Evolutionary conservation across 805 yeast genomes (phyloP), one percentile per base, ranked within the genome.

Genomic region (Candida sakaeoensis): DNA sequence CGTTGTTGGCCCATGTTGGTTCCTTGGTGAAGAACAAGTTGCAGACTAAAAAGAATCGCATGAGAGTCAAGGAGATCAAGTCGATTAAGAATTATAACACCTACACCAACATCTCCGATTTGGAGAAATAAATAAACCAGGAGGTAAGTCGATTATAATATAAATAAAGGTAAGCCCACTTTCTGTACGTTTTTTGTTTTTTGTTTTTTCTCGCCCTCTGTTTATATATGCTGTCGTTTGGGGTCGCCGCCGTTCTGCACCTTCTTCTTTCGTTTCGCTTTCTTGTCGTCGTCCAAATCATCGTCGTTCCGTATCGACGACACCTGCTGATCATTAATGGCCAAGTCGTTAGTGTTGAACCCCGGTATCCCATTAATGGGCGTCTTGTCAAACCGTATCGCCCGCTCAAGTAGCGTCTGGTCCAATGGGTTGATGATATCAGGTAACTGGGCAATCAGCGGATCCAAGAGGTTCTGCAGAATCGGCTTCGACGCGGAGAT

Each of bases 351-450:
- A 8, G 84, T 64, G 48, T 83, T 85, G 53, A 85, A 84, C 0
- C 91, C 95, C 0, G 90, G 87, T 12, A 86, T 74, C 1, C 93
- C 93, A 40, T 77, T 70, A 13, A 76, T 72, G 0, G 83, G 74
- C 2, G 87, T 80, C 48, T 74, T 79, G 33, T 81, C 85, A 45
- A 86, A 79, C 44, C 68, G 66, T 41, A 86, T 61, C 6, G 79
- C 77, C 16, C 64, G 58, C 9, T 59, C 58, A 22, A 84, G 63
- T 38, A 74, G 56, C n/a, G 63, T 64, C 5, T 72, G 63, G 29
- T 78, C 80, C 24, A 82, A 65, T 26, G 64, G 69, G 26, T 72
- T 67, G 15, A 80, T 68, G 6, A 72, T 59, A 24, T 72, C 69
- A 7, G 79, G 78, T 1, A 54, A 52, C 39, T 59, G 61, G 6